Evolutionary conservation across 2,329 filamentous ascomycete genomes (phyloP).

Genomic region (Trematosphaeria pertusa): DNA sequence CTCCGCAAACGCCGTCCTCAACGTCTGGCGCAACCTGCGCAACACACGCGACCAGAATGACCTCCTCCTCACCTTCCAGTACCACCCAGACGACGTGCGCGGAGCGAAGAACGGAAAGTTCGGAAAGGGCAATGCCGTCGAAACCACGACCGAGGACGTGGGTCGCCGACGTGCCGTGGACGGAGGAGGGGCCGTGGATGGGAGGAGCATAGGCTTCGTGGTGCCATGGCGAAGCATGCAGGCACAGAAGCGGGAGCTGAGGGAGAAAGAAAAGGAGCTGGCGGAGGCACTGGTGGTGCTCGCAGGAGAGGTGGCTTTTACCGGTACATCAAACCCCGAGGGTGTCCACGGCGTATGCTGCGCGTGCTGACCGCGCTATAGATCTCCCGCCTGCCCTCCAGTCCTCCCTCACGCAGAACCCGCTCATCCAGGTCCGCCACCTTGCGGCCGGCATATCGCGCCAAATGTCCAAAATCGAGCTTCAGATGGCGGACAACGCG

Average conservation of each 20-base stretch:
- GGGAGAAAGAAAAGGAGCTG: conserved; percentile 42
- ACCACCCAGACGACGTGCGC: conserved; percentile 36
- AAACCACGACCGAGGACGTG: conserved; percentile 25
- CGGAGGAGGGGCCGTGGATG: conserved; percentile 12
- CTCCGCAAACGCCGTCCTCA: conserved; percentile 40
- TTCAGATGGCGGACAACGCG: conserved; percentile 45
- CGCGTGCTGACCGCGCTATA: conserved; percentile 17
- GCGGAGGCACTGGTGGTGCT: conserved; percentile 43
- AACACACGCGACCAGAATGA: conserved; percentile 39
- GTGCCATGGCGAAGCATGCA: conserved; percentile 47
- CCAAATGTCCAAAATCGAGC: conserved; percentile 43
- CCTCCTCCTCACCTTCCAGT: conserved; percentile 42
- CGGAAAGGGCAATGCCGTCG: conserved; percentile 22
- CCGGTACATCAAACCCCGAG: conserved; percentile 26
- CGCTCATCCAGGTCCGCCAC: conserved; percentile 43
- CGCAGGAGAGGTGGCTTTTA: conserved; percentile 42
- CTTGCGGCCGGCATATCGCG: conserved; percentile 42
- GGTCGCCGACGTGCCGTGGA: conserved; percentile 24
- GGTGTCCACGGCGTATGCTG: background rate
- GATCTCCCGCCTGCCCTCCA: conserved; percentile 39
- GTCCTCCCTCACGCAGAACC: conserved; percentile 39
- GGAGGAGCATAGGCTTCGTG: conserved; percentile 44
- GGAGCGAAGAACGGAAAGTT: conserved; percentile 24
- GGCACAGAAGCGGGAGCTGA: conserved; percentile 38
- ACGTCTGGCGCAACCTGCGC: conserved; percentile 44